Conservation (phyloP, 306 rosid species). For the Elaeagnus macrophylla region DNA sequence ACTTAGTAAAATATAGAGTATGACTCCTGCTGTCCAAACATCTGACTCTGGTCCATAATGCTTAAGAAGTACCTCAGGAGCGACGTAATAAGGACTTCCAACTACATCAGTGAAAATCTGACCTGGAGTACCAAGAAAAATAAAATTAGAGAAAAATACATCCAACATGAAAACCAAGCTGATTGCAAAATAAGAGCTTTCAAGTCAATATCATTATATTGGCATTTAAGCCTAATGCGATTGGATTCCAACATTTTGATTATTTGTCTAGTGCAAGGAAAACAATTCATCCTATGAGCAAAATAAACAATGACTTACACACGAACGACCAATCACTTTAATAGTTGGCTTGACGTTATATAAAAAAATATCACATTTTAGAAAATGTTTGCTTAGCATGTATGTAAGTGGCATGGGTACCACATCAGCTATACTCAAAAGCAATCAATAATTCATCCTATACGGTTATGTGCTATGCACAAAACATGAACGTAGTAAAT, state of each 20-base stretch:
- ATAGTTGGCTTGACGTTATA: too few species aligned
- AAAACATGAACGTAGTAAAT: neutral
- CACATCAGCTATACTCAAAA: neutral
- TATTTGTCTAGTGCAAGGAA: neutral
- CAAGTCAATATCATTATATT: neutral
- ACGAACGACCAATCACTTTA: too few species aligned
- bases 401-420: neutral
- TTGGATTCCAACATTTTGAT: conserved; percentile 2
- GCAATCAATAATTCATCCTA: neutral
- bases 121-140: conserved; percentile 35
- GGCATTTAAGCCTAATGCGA: neutral
- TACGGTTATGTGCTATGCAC: neutral
- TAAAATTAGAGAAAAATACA: conserved; percentile 19
- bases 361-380: too few species aligned
- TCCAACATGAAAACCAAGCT: conserved; percentile 2
- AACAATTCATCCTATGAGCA: too few species aligned
- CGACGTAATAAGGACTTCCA: conserved; percentile 95
- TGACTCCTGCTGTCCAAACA: conserved; percentile 96
- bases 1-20: conserved; percentile 75
- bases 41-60: conserved; percentile 92
- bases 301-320: too few species aligned
- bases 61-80: conserved; percentile 97
- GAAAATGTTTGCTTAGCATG: too few species aligned
- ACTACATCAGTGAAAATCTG: conserved; percentile 92
- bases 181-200: conserved; percentile 6